Conservation (phyloP, 495 filamentous ascomycete species). For the Aspergillus steynii region DNA sequence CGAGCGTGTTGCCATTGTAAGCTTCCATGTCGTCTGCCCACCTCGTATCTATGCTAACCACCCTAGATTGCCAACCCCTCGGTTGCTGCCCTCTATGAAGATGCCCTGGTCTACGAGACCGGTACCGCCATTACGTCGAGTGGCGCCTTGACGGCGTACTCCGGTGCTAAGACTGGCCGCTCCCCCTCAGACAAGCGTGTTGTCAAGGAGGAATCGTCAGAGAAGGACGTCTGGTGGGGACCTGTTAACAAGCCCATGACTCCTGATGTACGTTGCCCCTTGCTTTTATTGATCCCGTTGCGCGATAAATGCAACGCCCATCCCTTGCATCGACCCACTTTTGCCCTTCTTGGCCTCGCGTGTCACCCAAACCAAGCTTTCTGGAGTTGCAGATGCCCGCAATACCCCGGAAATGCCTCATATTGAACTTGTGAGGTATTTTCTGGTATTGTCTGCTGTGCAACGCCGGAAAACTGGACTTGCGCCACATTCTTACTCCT, state of each 20-base stretch:
- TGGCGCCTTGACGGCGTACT: constrained; percentile 95
- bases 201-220: constrained; percentile 85
- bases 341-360: constrained; percentile 25
- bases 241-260: constrained; percentile 99
- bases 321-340: constrained; percentile 25
- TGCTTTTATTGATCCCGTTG: background rate
- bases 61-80: constrained; percentile 82
- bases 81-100: constrained; percentile 95
- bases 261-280: constrained; percentile 75
- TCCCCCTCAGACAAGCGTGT: constrained; percentile 97
- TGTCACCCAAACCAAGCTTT: constrained; percentile 37
- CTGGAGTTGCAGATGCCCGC: constrained; percentile 7
- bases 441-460: constrained; percentile 18
- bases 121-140: constrained; percentile 95
- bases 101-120: constrained; percentile 97
- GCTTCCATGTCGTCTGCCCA: constrained; percentile 21
- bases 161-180: constrained; percentile 94
- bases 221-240: constrained; percentile 95
- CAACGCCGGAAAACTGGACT: constrained; percentile 6
- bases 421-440: constrained; percentile 23
- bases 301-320: constrained; percentile 2
- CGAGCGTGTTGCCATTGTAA: constrained; percentile 94
- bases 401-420: constrained; percentile 19
- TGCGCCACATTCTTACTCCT: constrained; percentile 3
- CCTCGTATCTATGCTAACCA: constrained; percentile 12